Conservation (phyloP, 1,139 yeast species). For the Zygosaccharomyces sapae region DNA sequence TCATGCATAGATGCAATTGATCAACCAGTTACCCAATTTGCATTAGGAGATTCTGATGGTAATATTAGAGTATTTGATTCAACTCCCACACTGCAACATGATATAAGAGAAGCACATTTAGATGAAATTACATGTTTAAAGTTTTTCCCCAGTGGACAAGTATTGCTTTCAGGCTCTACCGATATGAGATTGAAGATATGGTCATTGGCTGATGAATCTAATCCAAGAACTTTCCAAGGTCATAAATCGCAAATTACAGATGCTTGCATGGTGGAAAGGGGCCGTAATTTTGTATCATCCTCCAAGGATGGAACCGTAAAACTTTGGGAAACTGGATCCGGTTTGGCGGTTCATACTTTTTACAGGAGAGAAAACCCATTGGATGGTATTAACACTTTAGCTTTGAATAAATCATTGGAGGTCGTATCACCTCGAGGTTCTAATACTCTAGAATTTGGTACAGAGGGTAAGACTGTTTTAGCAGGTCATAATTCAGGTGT, state of each 20-base stretch:
- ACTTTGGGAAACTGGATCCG: slow-evolving; percentile 68
- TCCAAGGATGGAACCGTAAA: slow-evolving; percentile 51
- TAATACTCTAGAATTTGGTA: slow-evolving; percentile 39
- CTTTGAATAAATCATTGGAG: slow-evolving; percentile 6
- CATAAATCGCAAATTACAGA: slow-evolving; percentile 48
- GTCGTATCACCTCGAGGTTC: not conserved
- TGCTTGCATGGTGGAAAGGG: slow-evolving; percentile 51
- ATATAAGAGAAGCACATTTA: slow-evolving; percentile 44
- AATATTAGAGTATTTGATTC: slow-evolving; percentile 31
- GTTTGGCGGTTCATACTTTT: slow-evolving; percentile 42
- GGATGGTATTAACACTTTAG: slow-evolving; percentile 37
- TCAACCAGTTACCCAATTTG: slow-evolving; percentile 13
- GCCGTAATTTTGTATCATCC: slow-evolving; percentile 57
- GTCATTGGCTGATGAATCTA: slow-evolving; percentile 46
- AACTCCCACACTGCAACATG: slow-evolving; percentile 17
- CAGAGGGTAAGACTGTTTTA: slow-evolving; percentile 39
- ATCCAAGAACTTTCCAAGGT: slow-evolving; percentile 47
- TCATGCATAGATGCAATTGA: slow-evolving; percentile 12
- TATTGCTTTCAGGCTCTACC: slow-evolving; percentile 49
- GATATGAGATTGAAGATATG: slow-evolving; percentile 58
- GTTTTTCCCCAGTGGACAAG: slow-evolving; percentile 61
- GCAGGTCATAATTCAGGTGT: slow-evolving; percentile 51
- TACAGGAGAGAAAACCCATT: slow-evolving; percentile 36
- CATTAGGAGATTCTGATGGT: slow-evolving; percentile 47
- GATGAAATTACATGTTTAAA: slow-evolving; percentile 41